Base-by-base conservation (phyloP, 208 protist species). In the Angomonas deanei region DNA sequence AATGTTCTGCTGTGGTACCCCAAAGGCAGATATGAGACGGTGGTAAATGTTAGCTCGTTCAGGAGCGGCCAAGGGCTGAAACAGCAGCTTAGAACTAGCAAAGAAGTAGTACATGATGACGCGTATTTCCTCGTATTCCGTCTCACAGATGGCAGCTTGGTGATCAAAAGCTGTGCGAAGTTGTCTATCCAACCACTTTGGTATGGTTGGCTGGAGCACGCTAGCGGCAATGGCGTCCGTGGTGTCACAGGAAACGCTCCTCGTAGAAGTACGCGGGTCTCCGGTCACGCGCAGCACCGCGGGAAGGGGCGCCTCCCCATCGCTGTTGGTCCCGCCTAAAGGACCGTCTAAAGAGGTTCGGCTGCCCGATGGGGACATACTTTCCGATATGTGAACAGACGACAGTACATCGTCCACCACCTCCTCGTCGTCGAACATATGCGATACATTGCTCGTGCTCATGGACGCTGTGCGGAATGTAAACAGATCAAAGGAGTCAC, bases 101-200 rank as follows among this genome's bases (percentile, higher is more conserved):
- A 81, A 93, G 56, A 93, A 88, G 61, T 84, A 90, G 59, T 82
- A 90, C 23, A 93, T 63, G n/a, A 91, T 66, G n/a, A 83, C 80
- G 0, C 76, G 75, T 17, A 93, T 70, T 17, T 76, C 81, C 47
- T 87, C 72, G 64, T 89, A 93, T 61, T 71, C 76, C 24, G 88
- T 38, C 52, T 93, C 78, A n/a, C 88, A 60, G 1, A 74, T 56
- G 1, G 86, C 46, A 0, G 81, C 59, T 36, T 93, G 80, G 10
- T 76, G 72, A 26, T 88, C 82, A 66, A 88, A 93, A 24, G 83
- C 73, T 3, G 34, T 64, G 19, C 78, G 80, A 5, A 93, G 76
- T 23, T 75, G 58, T 4, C 47, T 59, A 56, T 90, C 81, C 4
- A 77, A 42, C 58, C 69, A 78, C 6, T 28, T 19, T 0, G 81